A percentile compares a stretch with the other conserved stretches of the same genome.
These are phyloP conservation scores for Lignosus rhinocerotis DNA, from an alignment of 1,284 basidiomycete species.

Conservation along the genomic window DNA sequence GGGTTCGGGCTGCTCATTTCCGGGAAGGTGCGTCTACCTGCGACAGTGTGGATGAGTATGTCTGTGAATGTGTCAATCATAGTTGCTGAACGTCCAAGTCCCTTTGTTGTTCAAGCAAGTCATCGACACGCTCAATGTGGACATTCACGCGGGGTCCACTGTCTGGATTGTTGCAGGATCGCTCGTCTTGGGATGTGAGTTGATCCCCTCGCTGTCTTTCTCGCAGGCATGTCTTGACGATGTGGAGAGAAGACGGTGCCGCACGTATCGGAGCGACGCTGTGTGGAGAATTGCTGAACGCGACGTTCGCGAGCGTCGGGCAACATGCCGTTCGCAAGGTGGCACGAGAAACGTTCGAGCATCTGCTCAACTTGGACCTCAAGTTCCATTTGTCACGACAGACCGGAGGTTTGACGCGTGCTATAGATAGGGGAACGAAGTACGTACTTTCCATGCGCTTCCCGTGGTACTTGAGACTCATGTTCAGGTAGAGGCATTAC, in stretches of 20 bases:
- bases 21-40: constrained; percentile 70
- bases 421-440: constrained; percentile 98
- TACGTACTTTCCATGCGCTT: constrained; percentile 36
- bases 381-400: constrained; percentile 93
- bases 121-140: constrained; percentile 87
- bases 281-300: constrained; percentile 92
- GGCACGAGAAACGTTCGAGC: constrained; percentile 91
- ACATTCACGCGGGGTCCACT: constrained; percentile 75
- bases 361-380: constrained; percentile 89
- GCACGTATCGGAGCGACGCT: constrained; percentile 89
- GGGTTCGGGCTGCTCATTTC: constrained; percentile 83
- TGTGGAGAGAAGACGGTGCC: constrained; percentile 70
- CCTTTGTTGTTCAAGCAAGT: constrained; percentile 94
- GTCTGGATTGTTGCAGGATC: constrained; percentile 93
- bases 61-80: neutral
- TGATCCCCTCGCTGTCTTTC: neutral
- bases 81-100: constrained; percentile 93
- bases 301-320: constrained; percentile 95
- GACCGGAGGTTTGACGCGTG: constrained; percentile 93
- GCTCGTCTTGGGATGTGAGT: constrained; percentile 87
- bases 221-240: neutral
- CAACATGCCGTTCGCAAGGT: constrained; percentile 94
- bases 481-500: constrained; percentile 79
- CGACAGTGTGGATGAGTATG: neutral
- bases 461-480: constrained; percentile 2